Conservation (phyloP, 345 rosid species). For the Carallia brachiata region DNA sequence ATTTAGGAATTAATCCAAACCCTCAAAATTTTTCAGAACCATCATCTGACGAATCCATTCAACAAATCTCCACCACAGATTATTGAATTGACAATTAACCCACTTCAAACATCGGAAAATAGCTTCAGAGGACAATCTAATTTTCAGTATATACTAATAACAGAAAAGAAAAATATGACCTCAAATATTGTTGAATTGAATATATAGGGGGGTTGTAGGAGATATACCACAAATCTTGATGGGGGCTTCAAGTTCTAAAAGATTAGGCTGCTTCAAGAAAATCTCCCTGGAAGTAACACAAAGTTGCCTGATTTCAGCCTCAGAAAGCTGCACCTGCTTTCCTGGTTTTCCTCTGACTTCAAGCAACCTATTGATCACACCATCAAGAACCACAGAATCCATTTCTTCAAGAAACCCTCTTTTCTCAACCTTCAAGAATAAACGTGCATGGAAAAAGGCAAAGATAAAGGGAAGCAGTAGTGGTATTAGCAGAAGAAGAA, state of each 20-base stretch:
- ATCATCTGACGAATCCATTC: no score
- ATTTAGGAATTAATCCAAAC: no score
- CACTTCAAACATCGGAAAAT: no score
- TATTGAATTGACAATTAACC: no score
- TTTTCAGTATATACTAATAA: background rate
- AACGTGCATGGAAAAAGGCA: background rate
- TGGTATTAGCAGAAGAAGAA: no score
- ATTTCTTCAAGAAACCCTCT: constrained; percentile 1
- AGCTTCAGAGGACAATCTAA: no score
- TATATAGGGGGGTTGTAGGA: background rate
- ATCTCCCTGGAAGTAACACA: constrained; percentile 22
- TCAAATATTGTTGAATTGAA: background rate
- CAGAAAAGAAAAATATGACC: background rate
- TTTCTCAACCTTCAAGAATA: background rate
- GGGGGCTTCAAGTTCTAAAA: constrained; percentile 34
- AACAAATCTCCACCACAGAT: no score
- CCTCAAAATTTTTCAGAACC: no score
- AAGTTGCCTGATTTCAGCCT: constrained; percentile 29
- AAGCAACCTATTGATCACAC: constrained; percentile 23
- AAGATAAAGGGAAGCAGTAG: background rate
- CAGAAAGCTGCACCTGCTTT: constrained; percentile 33
- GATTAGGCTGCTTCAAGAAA: constrained; percentile 29
- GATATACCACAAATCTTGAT: constrained; percentile 32
- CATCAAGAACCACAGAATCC: constrained; percentile 22
- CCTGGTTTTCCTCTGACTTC: constrained; percentile 31